phyloP scores from a whole-genome alignment of 2,329 filamentous ascomycete species.

The Harringtonia aguacate region DNA sequence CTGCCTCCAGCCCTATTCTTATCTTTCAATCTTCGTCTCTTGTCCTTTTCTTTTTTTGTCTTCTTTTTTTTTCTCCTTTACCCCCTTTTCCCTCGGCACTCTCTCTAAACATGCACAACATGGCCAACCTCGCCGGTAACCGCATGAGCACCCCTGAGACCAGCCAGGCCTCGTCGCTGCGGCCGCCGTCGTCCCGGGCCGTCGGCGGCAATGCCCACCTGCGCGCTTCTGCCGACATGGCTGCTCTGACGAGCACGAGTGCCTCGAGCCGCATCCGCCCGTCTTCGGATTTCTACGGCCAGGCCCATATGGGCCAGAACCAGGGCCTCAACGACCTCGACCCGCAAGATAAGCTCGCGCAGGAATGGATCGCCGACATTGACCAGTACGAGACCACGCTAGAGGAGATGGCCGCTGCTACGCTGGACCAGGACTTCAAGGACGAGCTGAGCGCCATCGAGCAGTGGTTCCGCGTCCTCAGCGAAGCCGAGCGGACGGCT shows the following conservation, averaged over 20 bases:
- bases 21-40: slow-evolving; percentile 1
- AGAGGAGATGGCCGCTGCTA: slow-evolving; percentile 97
- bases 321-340: slow-evolving; percentile 64
- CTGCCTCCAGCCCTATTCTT: neutral
- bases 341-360: slow-evolving; percentile 82
- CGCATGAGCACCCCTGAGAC: slow-evolving; percentile 96
- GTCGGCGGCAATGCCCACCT: slow-evolving; percentile 70
- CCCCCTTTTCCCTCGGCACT: slow-evolving; percentile 2
- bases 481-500: slow-evolving; percentile 91
- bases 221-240: slow-evolving; percentile 93
- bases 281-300: slow-evolving; percentile 89
- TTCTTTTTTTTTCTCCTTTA: slow-evolving; percentile 2
- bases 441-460: slow-evolving; percentile 98
- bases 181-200: slow-evolving; percentile 69
- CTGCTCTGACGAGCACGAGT: slow-evolving; percentile 60
- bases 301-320: slow-evolving; percentile 55
- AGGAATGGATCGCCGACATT: slow-evolving; percentile 98
- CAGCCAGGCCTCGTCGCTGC: slow-evolving; percentile 68
- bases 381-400: slow-evolving; percentile 98
- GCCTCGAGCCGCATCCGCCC: slow-evolving; percentile 72
- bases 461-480: slow-evolving; percentile 97
- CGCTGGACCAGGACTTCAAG: slow-evolving; percentile 99
- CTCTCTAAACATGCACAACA: slow-evolving; percentile 36
- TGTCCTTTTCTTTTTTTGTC: neutral
- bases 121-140: slow-evolving; percentile 67